These are phyloP conservation scores for Plasmodium yoelii DNA, from an alignment of 169 alveolate species.

Conservation along the genomic window DNA sequence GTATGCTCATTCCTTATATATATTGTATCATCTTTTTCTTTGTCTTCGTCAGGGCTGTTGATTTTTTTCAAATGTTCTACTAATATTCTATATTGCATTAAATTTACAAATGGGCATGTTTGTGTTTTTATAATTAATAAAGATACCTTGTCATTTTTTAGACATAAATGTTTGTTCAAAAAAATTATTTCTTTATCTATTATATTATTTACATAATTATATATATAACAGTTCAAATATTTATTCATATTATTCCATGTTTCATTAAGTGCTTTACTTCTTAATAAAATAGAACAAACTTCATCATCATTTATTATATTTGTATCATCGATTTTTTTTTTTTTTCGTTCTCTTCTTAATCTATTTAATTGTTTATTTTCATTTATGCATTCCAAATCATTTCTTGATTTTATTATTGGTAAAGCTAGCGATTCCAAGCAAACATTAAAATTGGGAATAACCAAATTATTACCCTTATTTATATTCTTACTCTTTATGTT, in stretches of 20 bases:
- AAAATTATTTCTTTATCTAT: constrained; percentile 41
- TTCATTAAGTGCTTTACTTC: constrained; percentile 66
- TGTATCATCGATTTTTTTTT: neutral
- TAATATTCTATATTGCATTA: constrained; percentile 31
- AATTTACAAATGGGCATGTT: constrained; percentile 35
- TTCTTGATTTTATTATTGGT: constrained; percentile 49
- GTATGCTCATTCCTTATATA: neutral
- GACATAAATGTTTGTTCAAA: constrained; percentile 25
- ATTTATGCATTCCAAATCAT: constrained; percentile 53
- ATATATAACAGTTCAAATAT: constrained; percentile 61
- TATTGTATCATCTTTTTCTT: neutral
- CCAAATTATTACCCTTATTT: neutral
- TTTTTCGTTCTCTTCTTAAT: constrained; percentile 16
- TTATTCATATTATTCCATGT: constrained; percentile 35
- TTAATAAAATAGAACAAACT: constrained; percentile 18
- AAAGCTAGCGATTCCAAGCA: constrained; percentile 29
- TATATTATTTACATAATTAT: constrained; percentile 42
- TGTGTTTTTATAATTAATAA: constrained; percentile 44
- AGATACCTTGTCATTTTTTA: constrained; percentile 50
- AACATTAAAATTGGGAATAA: constrained; percentile 22
- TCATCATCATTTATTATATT: constrained; percentile 40
- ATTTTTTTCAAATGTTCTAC: constrained; percentile 12
- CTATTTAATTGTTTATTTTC: constrained; percentile 59
- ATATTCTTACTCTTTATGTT: neutral
- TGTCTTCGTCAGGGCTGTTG: neutral